Conservation (phyloP, 768 basidiomycete genomes). For the Leccinum ochraceum region DNA sequence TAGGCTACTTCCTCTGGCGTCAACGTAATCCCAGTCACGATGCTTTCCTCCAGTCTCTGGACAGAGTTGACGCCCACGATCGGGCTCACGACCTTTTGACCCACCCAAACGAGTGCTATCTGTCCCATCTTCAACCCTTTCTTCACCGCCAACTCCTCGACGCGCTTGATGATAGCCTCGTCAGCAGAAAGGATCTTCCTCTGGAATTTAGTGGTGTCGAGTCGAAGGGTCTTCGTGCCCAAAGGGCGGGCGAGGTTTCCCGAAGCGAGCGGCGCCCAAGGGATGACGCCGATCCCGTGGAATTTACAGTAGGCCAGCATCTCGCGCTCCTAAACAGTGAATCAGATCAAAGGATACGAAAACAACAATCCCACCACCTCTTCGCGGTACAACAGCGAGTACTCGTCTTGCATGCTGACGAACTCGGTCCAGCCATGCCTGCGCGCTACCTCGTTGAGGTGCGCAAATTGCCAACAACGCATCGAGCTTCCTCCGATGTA, state of each 20-base stretch:
- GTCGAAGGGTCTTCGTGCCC: conserved; percentile 27
- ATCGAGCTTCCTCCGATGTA: conserved; percentile 53
- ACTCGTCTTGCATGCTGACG: conserved; percentile 32
- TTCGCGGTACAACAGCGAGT: conserved; percentile 50
- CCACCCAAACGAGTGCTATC: conserved; percentile 45
- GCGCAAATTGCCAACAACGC: conserved; percentile 46
- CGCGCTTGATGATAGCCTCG: conserved; percentile 38
- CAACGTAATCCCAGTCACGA: conserved; percentile 27
- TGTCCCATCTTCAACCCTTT: conserved; percentile 44
- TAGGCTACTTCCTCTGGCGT: conserved; percentile 32
- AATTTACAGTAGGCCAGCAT: conserved; percentile 46
- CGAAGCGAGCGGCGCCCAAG: conserved; percentile 46
- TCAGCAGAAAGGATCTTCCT: conserved; percentile 28
- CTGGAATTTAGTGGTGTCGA: conserved; percentile 19
- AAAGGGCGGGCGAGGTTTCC: conserved; percentile 43
- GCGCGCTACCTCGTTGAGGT: conserved; percentile 46
- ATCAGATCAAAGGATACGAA: too few relatives aligned
- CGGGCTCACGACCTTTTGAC: conserved; percentile 43
- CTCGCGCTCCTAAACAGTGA: conserved; percentile 39
- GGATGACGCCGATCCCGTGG: conserved; percentile 53
- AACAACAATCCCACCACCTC: conserved; percentile 32
- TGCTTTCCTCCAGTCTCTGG: conserved; percentile 30
- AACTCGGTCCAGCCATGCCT: conserved; percentile 53
- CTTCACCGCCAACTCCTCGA: conserved; percentile 44
- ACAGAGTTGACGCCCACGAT: conserved; percentile 44